Evolutionary conservation across 139 green algal species (phyloP).

Genomic region (Micromonas pusilla): DNA sequence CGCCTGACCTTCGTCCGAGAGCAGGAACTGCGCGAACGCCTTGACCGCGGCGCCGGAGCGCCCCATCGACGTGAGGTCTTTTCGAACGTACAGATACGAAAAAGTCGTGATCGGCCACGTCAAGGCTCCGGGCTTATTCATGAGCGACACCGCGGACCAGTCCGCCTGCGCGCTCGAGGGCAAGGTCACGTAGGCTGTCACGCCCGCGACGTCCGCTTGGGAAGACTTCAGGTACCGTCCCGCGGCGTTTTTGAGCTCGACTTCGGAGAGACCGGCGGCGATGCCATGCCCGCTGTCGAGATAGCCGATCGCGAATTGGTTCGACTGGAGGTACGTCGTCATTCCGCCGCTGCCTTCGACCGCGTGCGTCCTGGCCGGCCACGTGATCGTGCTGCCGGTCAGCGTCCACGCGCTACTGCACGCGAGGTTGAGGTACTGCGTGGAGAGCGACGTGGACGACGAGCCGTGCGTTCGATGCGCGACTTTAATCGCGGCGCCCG

Average conservation of each 20-base stretch:
- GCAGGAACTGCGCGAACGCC: constrained; percentile 27
- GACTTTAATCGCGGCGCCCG: constrained; percentile 33
- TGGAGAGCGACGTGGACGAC: constrained; percentile 24
- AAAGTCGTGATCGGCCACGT: constrained; percentile 29
- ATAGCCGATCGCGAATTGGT: constrained; percentile 36
- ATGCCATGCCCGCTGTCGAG: constrained; percentile 30
- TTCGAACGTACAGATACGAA: constrained; percentile 33
- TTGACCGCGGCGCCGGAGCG: neutral
- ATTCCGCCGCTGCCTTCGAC: constrained; percentile 28
- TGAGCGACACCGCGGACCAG: constrained; percentile 19
- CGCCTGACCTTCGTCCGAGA: constrained; percentile 31
- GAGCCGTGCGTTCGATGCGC: constrained; percentile 29
- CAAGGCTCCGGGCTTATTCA: constrained; percentile 16
- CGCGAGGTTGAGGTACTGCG: constrained; percentile 30
- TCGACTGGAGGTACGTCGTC: constrained; percentile 6
- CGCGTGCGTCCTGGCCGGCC: no score
- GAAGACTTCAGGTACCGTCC: constrained; percentile 26
- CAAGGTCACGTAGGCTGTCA: neutral
- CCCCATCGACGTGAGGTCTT: neutral
- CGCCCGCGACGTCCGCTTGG: constrained; percentile 8
- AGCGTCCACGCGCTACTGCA: no score
- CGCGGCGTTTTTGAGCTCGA: constrained; percentile 33
- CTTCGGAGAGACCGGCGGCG: constrained; percentile 10
- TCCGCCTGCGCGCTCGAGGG: neutral
- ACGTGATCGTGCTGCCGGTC: no score